These are phyloP conservation scores for Paecilomyces variotii DNA, from an alignment of 2,329 filamentous ascomycete genomes.

Conservation along the genomic window DNA sequence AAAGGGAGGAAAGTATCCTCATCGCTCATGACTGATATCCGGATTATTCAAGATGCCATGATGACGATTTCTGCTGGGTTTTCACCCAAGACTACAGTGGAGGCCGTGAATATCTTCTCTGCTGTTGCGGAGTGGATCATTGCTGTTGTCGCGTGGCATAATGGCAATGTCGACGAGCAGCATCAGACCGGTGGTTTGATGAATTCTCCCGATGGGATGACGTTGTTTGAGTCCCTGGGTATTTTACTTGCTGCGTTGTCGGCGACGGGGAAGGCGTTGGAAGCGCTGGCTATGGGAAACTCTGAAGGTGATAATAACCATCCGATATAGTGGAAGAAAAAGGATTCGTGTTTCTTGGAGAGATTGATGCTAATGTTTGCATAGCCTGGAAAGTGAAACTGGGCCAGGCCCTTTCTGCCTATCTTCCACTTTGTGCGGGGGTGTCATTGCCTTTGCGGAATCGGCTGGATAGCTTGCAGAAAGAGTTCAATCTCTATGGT, in stretches of 20 bases:
- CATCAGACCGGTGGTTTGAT: conserved; percentile 23
- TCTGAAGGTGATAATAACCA: conserved; percentile 22
- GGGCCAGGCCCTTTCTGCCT: conserved; percentile 31
- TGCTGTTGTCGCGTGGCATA: conserved; percentile 28
- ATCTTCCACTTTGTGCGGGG: conserved; percentile 32
- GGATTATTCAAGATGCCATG: conserved; percentile 35
- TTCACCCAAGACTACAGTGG: conserved; percentile 20
- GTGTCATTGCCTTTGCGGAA: conserved; percentile 32
- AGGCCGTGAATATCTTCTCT: conserved; percentile 25
- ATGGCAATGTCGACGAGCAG: conserved; percentile 15
- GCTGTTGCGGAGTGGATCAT: conserved; percentile 32
- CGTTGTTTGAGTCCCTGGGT: conserved; percentile 34
- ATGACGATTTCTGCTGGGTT: conserved; percentile 28
- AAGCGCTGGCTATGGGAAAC: conserved; percentile 25
- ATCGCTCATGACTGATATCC: conserved; percentile 36
- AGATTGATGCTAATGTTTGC: conserved; percentile 4
- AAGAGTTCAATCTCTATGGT: conserved; percentile 33
- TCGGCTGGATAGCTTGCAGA: conserved; percentile 32
- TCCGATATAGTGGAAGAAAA: background rate
- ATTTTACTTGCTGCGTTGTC: conserved; percentile 33
- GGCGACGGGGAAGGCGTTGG: conserved; percentile 26
- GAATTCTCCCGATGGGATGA: conserved; percentile 29
- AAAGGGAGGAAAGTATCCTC: conserved; percentile 1
- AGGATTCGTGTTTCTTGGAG: background rate
- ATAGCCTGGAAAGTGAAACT: conserved; percentile 28